Conservation (phyloP, 179 eudicot genomes). For the Beta corolliflora region DNA sequence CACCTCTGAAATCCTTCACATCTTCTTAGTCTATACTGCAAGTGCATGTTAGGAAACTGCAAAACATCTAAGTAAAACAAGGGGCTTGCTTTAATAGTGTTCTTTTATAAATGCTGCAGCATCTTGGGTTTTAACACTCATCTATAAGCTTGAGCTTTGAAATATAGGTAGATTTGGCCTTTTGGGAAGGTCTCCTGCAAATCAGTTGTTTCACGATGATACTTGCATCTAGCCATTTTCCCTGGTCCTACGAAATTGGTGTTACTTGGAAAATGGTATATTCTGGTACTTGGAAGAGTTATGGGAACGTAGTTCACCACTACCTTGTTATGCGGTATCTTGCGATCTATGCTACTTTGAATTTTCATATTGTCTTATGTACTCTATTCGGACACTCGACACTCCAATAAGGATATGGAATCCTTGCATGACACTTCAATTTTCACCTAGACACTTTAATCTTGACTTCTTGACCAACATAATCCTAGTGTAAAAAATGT, state of each 20-base stretch:
- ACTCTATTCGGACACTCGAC: background rate
- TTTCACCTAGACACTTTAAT: too few relatives aligned
- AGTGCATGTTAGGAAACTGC: background rate
- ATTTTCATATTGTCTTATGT: background rate
- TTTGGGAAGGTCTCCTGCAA: background rate
- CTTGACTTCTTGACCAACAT: too few relatives aligned
- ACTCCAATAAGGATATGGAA: background rate
- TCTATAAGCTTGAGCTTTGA: background rate
- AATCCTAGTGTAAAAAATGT: too few relatives aligned
- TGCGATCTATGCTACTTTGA: background rate
- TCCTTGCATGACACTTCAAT: background rate
- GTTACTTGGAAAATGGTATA: too few relatives aligned
- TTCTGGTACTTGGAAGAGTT: background rate
- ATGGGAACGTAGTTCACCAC: background rate
- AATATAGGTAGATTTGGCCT: background rate
- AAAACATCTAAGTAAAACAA: background rate
- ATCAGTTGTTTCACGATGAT: background rate
- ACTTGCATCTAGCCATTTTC: too few relatives aligned
- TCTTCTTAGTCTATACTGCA: background rate
- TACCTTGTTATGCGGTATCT: background rate
- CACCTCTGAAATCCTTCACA: background rate
- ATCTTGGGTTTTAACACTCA: background rate
- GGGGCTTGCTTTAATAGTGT: background rate
- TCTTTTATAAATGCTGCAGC: background rate
- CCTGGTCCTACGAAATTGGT: too few relatives aligned